Percentiles rank a stretch among this genome's conserved stretches.
phyloP scores from a whole-genome alignment of 495 filamentous ascomycete species.

The Penicillium pulvis region DNA sequence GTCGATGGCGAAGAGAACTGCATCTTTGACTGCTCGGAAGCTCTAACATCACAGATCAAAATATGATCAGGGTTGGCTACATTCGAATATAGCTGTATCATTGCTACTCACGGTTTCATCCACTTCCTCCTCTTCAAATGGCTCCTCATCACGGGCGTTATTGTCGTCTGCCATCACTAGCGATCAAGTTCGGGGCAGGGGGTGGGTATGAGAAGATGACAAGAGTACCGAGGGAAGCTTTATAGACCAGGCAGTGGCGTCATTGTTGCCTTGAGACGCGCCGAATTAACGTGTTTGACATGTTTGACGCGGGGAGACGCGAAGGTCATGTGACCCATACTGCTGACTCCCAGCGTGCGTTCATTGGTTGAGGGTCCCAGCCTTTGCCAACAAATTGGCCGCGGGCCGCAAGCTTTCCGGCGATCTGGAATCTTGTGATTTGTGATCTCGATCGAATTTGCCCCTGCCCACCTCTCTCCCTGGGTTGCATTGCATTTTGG shows the following conservation, averaged over 20 bases:
- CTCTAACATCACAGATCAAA: conserved; percentile 51
- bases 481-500: neutral
- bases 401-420: conserved; percentile 12
- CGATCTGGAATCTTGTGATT: conserved; percentile 9
- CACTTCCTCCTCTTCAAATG: conserved; percentile 66
- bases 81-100: conserved; percentile 8
- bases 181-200: neutral
- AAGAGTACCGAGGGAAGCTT: conserved; percentile 2
- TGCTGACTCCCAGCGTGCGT: conserved; percentile 29
- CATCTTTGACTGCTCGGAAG: conserved; percentile 93
- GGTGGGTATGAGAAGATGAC: neutral
- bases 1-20: conserved; percentile 93
- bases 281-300: neutral
- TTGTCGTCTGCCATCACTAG: conserved; percentile 47
- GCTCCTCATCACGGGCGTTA: conserved; percentile 48
- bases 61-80: neutral
- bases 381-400: neutral
- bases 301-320: conserved; percentile 36
- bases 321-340: conserved; percentile 41
- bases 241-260: conserved; percentile 1
- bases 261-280: conserved; percentile 32
- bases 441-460: neutral
- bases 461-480: neutral
- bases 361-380: conserved; percentile 31
- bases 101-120: conserved; percentile 64